Conservation (phyloP, 164 flowering plant species). For the Magnolia sinica region DNA sequence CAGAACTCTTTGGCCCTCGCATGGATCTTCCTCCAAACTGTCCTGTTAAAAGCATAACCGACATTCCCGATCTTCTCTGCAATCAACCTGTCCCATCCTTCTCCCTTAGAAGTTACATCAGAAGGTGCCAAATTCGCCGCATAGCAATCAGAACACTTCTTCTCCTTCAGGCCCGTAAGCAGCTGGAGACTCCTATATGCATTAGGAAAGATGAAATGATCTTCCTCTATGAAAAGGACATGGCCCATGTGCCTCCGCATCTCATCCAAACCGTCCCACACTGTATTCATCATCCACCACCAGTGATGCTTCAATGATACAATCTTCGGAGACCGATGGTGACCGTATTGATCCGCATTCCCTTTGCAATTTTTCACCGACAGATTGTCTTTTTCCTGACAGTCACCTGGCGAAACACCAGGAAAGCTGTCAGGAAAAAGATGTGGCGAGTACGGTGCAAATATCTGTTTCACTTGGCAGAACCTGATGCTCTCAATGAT, state of each 20-base stretch:
- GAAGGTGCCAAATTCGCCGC: slow-evolving; percentile 87
- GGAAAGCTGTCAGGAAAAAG: slow-evolving; percentile 68
- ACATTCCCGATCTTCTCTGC: slow-evolving; percentile 94
- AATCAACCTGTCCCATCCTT: slow-evolving; percentile 51
- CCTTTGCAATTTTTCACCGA: slow-evolving; percentile 49
- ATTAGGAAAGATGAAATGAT: slow-evolving; percentile 85
- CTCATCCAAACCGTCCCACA: slow-evolving; percentile 91
- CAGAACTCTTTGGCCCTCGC: slow-evolving; percentile 68
- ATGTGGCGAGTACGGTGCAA: slow-evolving; percentile 85
- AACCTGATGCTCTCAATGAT: slow-evolving; percentile 68
- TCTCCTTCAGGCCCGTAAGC: slow-evolving; percentile 50
- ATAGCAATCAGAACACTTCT: slow-evolving; percentile 76
- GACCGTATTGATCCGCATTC: slow-evolving; percentile 86
- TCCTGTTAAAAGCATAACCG: slow-evolving; percentile 83
- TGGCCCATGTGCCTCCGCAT: slow-evolving; percentile 56
- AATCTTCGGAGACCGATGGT: slow-evolving; percentile 82
- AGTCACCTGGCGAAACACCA: slow-evolving; percentile 64
- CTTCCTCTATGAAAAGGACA: slow-evolving; percentile 92
- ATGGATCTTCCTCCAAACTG: slow-evolving; percentile 85
- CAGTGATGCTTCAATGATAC: slow-evolving; percentile 96
- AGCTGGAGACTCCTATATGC: slow-evolving; percentile 76
- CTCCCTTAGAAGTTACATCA: slow-evolving; percentile 83
- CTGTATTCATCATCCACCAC: slow-evolving; percentile 99
- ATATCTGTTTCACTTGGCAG: slow-evolving; percentile 92
- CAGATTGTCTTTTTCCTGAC: slow-evolving; percentile 60